Base-by-base conservation (phyloP, 352 stramenopile genomes). In the Halophytophthora polymorphica region DNA sequence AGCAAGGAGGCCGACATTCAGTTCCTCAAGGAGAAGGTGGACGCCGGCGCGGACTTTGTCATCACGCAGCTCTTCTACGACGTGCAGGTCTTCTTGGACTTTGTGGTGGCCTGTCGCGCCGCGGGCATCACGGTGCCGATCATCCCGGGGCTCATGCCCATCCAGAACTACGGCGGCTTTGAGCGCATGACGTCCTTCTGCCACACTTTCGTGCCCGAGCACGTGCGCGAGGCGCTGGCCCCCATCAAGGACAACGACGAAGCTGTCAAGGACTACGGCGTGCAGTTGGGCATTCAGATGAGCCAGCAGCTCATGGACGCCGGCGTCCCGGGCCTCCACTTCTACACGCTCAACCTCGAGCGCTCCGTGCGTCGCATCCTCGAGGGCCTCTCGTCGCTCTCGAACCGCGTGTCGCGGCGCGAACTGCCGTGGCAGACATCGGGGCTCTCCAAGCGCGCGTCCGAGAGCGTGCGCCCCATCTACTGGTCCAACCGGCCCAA, bases 61-160 rank as follows among this genome's bases (percentile, higher is more conserved):
- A 97, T 99, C 61, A 99, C 96, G 29, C 97, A 99, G 85, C 98
- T 99, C 72, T 99, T 99, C 64, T 99, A 99, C 66, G 97, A 99
- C 61, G 83, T 95, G 22, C 66, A 93, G 35, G 92, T 98, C 43
- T 99, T 97, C 74, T 59, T 93, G 37, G 73, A 79, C 25, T 99
- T 99, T 71, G 92, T 99, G 18, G 71, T 93, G 40, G 81, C 93
- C 48, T 97, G 88, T 53, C 77, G 90, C 33, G 69, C 64, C 5
- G 80, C 67, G 28, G 96, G 95, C 40, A 99, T 99, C 58, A 89
- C 80, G 2, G 87, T 90, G 33, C 97, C 96, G 8, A 95, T 99
- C 61, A 88, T 99, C 29, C 97, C 97, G 2, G 97, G 97, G 22
- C 93, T 99, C 64, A 99, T 99, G 96, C 98, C 96, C 34, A 98